phyloP scores from a whole-genome alignment of 441 rosid species.

The Euphorbia corollata region DNA sequence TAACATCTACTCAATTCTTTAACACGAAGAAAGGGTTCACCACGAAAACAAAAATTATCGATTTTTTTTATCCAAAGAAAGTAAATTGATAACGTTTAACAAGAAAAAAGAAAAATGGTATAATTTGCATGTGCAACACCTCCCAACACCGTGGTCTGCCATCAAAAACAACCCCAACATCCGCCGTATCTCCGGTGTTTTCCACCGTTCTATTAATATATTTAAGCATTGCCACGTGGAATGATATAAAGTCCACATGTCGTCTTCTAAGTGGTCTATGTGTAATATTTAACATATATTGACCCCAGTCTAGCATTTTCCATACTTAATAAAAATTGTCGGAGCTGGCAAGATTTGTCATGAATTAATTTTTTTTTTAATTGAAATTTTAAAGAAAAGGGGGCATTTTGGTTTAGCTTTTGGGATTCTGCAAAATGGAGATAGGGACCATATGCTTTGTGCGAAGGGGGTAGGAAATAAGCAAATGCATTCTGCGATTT shows the following conservation, averaged over 20 bases:
- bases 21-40: conserved; percentile 10
- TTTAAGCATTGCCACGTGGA: too few relatives aligned
- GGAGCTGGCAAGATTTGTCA: too few relatives aligned
- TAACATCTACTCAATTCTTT: conserved; percentile 10
- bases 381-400: background rate
- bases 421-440: conserved; percentile 21
- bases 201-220: conserved; percentile 15
- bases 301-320: too few relatives aligned
- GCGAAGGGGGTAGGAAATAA: conserved; percentile 1
- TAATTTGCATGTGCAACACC: conserved; percentile 31
- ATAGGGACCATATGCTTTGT: conserved; percentile 19
- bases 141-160: conserved; percentile 40
- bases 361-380: too few relatives aligned
- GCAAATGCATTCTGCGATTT: background rate
- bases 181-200: conserved; percentile 45
- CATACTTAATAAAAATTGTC: too few relatives aligned
- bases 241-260: too few relatives aligned
- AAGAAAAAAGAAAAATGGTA: background rate
- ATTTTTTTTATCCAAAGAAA: background rate
- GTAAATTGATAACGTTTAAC: background rate
- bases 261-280: too few relatives aligned
- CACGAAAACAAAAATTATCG: background rate
- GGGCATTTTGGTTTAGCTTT: conserved; percentile 15
- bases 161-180: conserved; percentile 34
- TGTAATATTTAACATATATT: too few relatives aligned